Percentiles rank a stretch among this genome's conserved stretches.
Conservation (phyloP, 805 yeast genomes). For the Wickerhamomyces strasburgensis region DNA sequence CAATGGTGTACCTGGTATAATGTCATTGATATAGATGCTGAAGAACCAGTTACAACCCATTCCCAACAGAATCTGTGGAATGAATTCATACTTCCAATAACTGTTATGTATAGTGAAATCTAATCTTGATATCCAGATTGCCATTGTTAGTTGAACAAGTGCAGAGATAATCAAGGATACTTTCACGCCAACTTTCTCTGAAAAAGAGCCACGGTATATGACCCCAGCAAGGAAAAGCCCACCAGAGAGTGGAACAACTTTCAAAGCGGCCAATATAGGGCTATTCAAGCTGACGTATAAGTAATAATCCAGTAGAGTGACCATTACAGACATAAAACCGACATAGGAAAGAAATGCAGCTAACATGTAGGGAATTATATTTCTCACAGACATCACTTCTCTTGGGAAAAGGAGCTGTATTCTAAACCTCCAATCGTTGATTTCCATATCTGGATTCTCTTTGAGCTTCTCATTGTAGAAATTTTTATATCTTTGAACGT, state of each 20-base stretch:
- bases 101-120: slow-evolving; percentile 11
- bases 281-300: slow-evolving; percentile 25
- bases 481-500: slow-evolving; percentile 13
- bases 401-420: slow-evolving; percentile 26
- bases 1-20: slow-evolving; percentile 30
- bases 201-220: not conserved
- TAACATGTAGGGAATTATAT: slow-evolving; percentile 23
- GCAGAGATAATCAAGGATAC: slow-evolving; percentile 9
- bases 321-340: slow-evolving; percentile 19
- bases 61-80: slow-evolving; percentile 23
- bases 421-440: slow-evolving; percentile 10
- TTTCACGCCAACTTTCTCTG: not conserved
- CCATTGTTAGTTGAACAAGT: slow-evolving; percentile 16
- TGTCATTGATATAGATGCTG: slow-evolving; percentile 29
- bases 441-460: slow-evolving; percentile 4
- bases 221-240: slow-evolving; percentile 27
- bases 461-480: slow-evolving; percentile 3
- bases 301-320: slow-evolving; percentile 24
- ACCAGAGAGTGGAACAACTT: slow-evolving; percentile 30
- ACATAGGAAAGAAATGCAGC: slow-evolving; percentile 19
- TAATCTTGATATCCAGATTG: slow-evolving; percentile 22
- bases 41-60: slow-evolving; percentile 28
- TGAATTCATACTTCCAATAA: slow-evolving; percentile 29
- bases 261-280: slow-evolving; percentile 32
- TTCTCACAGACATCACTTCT: slow-evolving; percentile 24